Conservation (phyloP, 73 alveolate species). For the Durusdinium trenchii region DNA sequence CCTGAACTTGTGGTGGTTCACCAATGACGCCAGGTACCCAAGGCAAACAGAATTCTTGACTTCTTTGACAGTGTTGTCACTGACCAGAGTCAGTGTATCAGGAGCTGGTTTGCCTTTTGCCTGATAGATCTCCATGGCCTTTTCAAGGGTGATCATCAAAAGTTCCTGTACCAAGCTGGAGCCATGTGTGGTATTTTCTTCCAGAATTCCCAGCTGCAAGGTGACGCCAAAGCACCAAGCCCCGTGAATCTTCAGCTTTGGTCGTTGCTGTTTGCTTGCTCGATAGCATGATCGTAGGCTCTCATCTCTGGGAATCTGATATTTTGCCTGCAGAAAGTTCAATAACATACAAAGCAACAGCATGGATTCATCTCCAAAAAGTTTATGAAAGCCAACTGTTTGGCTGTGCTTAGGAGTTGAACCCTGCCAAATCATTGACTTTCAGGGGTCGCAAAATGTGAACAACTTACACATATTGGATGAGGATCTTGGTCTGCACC, state of each 20-base stretch:
- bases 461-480: neutral
- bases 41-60: neutral
- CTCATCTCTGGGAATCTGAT: neutral
- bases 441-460: neutral
- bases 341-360: neutral
- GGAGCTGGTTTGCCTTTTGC: neutral
- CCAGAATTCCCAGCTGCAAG: neutral
- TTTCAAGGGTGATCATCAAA: neutral
- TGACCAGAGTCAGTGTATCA: neutral
- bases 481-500: neutral
- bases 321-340: neutral
- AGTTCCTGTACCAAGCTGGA: neutral
- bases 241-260: slow-evolving; percentile 28
- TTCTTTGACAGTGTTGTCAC: slow-evolving; percentile 45
- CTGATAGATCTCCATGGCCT: neutral
- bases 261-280: slow-evolving; percentile 13
- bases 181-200: slow-evolving; percentile 2
- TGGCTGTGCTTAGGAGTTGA: too few relatives aligned
- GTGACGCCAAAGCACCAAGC: neutral
- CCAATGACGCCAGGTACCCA: neutral
- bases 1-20: neutral
- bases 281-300: neutral
- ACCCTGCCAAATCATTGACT: neutral
- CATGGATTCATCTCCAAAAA: neutral
- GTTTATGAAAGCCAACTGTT: too few relatives aligned